Conservation (phyloP, 805 yeast species). For the Candida sanyiensis region DNA sequence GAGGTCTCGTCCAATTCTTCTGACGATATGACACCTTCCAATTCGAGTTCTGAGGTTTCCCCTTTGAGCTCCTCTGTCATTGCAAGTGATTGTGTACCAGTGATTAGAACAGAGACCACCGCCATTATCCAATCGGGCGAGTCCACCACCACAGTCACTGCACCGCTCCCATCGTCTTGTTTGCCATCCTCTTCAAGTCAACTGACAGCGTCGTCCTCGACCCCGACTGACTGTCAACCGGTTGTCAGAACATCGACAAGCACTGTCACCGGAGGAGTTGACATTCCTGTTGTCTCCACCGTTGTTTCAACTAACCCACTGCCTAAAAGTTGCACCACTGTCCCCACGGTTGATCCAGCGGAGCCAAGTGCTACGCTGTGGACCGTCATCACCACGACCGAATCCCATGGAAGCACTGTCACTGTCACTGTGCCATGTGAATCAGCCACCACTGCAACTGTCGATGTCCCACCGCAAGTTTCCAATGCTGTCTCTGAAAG, state of each 20-base stretch:
- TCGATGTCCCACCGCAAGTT: not conserved
- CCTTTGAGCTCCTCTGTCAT: not conserved
- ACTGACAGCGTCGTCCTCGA: not conserved
- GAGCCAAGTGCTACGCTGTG: not conserved
- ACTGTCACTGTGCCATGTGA: not conserved
- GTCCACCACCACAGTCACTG: not conserved
- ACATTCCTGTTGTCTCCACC: not conserved
- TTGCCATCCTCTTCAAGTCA: not conserved
- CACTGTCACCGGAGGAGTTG: not conserved
- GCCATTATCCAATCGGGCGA: not conserved
- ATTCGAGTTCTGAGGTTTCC: not conserved
- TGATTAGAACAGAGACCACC: not conserved
- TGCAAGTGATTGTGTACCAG: not conserved
- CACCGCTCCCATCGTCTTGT: not conserved
- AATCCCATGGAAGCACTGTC: not conserved
- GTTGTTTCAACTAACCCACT: not conserved
- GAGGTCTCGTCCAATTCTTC: not conserved
- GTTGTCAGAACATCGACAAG: not conserved
- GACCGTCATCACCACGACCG: not conserved
- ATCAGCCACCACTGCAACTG: not conserved
- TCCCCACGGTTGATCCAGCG: not conserved
- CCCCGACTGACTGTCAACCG: constrained; percentile 4
- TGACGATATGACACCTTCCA: too few relatives aligned
- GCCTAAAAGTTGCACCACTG: not conserved
- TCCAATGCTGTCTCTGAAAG: not conserved